Evolutionary conservation across 495 filamentous ascomycete species (phyloP).

Genomic region (Penicillium subrubescens): DNA sequence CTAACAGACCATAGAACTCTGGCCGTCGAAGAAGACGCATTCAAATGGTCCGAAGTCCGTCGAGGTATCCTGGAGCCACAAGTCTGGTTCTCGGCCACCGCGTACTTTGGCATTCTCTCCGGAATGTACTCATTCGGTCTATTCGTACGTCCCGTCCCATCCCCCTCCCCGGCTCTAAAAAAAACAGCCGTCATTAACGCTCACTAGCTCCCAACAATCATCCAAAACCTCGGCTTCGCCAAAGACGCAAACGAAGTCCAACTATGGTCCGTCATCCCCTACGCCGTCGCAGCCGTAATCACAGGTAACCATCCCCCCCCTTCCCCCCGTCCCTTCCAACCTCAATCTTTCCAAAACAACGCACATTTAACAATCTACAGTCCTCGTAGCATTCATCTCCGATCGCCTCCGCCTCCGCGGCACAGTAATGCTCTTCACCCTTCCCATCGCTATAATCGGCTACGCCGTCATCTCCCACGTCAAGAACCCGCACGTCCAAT

Average conservation of each 20-base stretch:
- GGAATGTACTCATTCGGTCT: slow-evolving; percentile 49
- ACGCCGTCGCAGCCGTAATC: slow-evolving; percentile 74
- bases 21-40: slow-evolving; percentile 34
- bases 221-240: slow-evolving; percentile 65
- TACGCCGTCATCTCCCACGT: slow-evolving; percentile 52
- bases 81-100: slow-evolving; percentile 46
- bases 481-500: slow-evolving; percentile 44
- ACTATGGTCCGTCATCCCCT: slow-evolving; percentile 83
- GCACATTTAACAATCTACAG: slow-evolving; percentile 16
- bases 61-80: slow-evolving; percentile 38
- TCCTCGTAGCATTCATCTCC: slow-evolving; percentile 47
- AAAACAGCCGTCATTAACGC: slow-evolving; percentile 1
- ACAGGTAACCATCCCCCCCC: slow-evolving; percentile 63
- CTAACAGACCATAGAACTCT: slow-evolving; percentile 18
- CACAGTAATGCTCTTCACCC: slow-evolving; percentile 49
- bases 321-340: slow-evolving; percentile 50
- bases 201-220: slow-evolving; percentile 70
- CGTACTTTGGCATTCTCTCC: slow-evolving; percentile 47
- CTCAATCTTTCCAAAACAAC: neutral
- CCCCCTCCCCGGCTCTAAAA: too few relatives aligned
- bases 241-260: slow-evolving; percentile 69
- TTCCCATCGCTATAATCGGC: slow-evolving; percentile 52
- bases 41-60: slow-evolving; percentile 47
- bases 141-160: slow-evolving; percentile 33
- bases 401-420: slow-evolving; percentile 48